A percentile compares a stretch with the other conserved stretches of the same genome.
These are phyloP conservation scores for Aegilops bicornis DNA, from an alignment of 176 grass and related monocot species.

Conservation along the genomic window DNA sequence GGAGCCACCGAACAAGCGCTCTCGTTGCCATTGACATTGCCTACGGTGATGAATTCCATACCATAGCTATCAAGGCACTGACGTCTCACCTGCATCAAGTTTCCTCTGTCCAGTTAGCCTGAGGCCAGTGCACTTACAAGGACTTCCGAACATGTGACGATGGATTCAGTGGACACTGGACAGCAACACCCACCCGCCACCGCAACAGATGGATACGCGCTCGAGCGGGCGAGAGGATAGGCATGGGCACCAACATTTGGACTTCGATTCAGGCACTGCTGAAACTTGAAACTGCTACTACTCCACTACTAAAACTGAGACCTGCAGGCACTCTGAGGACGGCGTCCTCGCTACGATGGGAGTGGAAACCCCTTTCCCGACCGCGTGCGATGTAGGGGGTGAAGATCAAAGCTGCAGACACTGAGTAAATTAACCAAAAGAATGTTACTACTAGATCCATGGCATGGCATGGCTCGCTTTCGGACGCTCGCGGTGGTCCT, in stretches of 20 bases:
- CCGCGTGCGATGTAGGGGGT: background rate
- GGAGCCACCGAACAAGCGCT: conserved; percentile 19
- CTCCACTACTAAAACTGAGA: background rate
- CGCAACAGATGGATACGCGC: no score
- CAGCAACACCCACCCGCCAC: background rate
- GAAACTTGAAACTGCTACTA: background rate
- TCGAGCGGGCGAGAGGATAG: background rate
- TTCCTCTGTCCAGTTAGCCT: background rate
- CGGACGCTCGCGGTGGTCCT: background rate
- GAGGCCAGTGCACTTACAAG: background rate
- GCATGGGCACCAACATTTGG: background rate
- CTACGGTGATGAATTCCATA: background rate
- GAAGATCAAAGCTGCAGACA: background rate
- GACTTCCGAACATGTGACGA: background rate
- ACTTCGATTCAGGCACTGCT: background rate
- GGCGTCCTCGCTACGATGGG: background rate
- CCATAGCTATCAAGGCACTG: background rate
- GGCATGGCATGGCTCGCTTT: background rate
- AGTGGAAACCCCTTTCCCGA: background rate
- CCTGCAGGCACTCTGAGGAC: background rate
- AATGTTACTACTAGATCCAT: background rate
- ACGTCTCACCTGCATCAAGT: background rate
- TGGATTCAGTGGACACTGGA: background rate
- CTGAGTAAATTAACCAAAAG: conserved; percentile 17
- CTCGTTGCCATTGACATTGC: background rate